Conservation (phyloP, 768 basidiomycete genomes). For the Austroboletus festivus region DNA sequence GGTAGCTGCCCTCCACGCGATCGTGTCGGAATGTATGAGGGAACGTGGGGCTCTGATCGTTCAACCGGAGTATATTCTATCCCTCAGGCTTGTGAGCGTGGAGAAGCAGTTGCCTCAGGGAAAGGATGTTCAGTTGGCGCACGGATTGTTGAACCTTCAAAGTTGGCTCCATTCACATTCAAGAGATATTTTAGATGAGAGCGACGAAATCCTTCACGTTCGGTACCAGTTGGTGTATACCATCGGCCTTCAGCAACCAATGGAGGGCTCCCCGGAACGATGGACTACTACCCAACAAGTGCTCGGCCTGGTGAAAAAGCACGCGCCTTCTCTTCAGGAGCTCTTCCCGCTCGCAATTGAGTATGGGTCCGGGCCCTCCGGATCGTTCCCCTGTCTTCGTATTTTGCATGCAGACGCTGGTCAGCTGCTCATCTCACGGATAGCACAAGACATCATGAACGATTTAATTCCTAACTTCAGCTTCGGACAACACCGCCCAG, state of each 20-base stretch:
- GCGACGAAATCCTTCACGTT: conserved; percentile 33
- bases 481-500: conserved; percentile 9
- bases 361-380: conserved; percentile 7
- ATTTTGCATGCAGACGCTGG: conserved; percentile 15
- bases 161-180: conserved; percentile 22
- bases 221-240: conserved; percentile 39
- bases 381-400: conserved; percentile 26
- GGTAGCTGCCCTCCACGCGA: conserved; percentile 21
- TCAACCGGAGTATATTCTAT: conserved; percentile 55
- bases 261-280: conserved; percentile 33
- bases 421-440: conserved; percentile 6
- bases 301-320: conserved; percentile 22
- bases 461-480: conserved; percentile 13
- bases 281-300: conserved; percentile 35
- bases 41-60: conserved; percentile 43
- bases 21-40: conserved; percentile 39
- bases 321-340: conserved; percentile 9
- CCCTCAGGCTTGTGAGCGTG: conserved; percentile 46
- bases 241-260: conserved; percentile 25
- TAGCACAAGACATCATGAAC: conserved; percentile 16
- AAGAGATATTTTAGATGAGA: conserved; percentile 32
- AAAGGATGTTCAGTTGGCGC: neutral
- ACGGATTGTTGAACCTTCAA: conserved; percentile 26
- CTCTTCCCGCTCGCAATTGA: conserved; percentile 15
- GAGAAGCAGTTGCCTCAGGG: conserved; percentile 29